phyloP scores from a whole-genome alignment of 768 basidiomycete genomes.

The Tricholoma saponaceum region DNA sequence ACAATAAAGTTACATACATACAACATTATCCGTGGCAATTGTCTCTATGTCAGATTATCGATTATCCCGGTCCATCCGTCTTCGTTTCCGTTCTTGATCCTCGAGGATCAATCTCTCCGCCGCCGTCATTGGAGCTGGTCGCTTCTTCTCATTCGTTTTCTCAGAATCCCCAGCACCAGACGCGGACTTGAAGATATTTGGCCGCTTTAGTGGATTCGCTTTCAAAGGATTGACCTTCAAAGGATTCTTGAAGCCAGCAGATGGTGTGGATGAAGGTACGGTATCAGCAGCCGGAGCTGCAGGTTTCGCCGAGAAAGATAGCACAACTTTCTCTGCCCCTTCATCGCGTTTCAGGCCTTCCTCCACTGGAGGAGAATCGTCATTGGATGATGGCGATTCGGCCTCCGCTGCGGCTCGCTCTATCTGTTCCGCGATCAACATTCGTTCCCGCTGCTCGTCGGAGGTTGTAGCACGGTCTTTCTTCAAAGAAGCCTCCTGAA shows the following conservation, averaged over 20 bases:
- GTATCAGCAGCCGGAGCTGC: slow-evolving; percentile 17
- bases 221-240: slow-evolving; percentile 67
- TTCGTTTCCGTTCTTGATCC: slow-evolving; percentile 85
- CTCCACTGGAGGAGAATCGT: slow-evolving; percentile 36
- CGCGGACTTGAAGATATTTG: slow-evolving; percentile 68
- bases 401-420: slow-evolving; percentile 68
- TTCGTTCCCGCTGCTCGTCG: slow-evolving; percentile 92
- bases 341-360: slow-evolving; percentile 73
- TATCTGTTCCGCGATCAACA: slow-evolving; percentile 90
- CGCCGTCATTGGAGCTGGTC: slow-evolving; percentile 66
- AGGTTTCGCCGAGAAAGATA: slow-evolving; percentile 65
- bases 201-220: slow-evolving; percentile 65
- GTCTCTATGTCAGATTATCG: slow-evolving; percentile 22
- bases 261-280: slow-evolving; percentile 29
- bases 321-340: slow-evolving; percentile 65
- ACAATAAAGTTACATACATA: background rate
- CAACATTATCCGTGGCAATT: too few relatives aligned
- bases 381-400: slow-evolving; percentile 30
- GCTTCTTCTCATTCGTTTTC: slow-evolving; percentile 52
- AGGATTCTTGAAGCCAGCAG: slow-evolving; percentile 56
- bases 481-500: slow-evolving; percentile 78
- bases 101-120: slow-evolving; percentile 86
- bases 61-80: slow-evolving; percentile 61
- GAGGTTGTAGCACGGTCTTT: slow-evolving; percentile 89
- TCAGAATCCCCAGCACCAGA: slow-evolving; percentile 30